Conservation (phyloP, 129 eudicot genomes). For the Escallonia rubra region DNA sequence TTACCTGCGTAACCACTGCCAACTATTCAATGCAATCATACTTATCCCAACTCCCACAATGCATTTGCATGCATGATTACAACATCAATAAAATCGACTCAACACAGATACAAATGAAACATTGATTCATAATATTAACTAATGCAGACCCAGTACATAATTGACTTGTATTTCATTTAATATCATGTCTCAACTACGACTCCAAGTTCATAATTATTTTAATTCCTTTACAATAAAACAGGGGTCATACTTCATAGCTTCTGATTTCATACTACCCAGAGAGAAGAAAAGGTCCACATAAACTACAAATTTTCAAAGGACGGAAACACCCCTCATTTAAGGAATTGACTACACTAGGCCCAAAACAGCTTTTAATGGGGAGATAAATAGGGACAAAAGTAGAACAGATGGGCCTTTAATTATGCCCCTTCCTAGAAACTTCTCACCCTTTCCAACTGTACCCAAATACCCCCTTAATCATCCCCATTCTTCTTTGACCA, state of each 20-base stretch:
- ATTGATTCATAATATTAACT: background rate
- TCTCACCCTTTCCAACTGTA: too few relatives aligned
- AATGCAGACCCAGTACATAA: background rate
- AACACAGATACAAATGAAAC: background rate
- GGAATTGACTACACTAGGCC: background rate
- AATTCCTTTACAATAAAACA: background rate
- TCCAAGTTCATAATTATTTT: background rate
- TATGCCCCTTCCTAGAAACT: background rate
- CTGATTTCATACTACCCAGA: background rate
- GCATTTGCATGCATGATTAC: background rate
- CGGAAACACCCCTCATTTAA: conserved; percentile 4
- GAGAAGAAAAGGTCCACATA: conserved; percentile 1
- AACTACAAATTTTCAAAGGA: background rate
- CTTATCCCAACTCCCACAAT: background rate
- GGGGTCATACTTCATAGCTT: background rate
- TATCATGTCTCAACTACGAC: background rate
- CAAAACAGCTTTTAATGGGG: conserved; percentile 3
- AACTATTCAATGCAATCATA: background rate
- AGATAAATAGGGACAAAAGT: background rate
- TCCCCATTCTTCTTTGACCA: too few relatives aligned
- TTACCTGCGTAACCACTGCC: background rate
- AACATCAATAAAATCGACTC: background rate
- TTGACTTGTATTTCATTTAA: background rate
- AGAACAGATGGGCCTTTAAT: background rate
- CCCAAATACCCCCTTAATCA: too few relatives aligned